Base-by-base conservation (phyloP, 108 stramenopile genomes). In the Heterococcus sp. region DNA sequence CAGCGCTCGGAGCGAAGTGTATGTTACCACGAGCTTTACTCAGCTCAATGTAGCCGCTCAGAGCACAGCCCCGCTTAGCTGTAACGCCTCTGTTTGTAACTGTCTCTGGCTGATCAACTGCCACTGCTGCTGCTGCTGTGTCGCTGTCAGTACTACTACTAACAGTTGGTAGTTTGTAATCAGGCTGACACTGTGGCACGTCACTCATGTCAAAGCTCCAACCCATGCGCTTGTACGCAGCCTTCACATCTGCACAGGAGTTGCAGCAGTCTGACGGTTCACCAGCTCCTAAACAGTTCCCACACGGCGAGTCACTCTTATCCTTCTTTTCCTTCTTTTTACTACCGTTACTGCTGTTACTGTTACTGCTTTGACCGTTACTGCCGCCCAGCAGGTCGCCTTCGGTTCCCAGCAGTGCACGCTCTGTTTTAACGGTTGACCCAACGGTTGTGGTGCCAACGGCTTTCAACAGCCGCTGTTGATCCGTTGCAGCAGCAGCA, bases 281-380 rank as follows among this genome's bases (percentile, higher is more conserved):
- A 27, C 92, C 95, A 2, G 97, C 97, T 1, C 97, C 97, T 84
- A 94, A 98, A 86, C 97, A 98, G 69, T 93, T 91, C n/a, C 96
- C 46, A 21, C 46, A 58, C 14, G 46, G 14, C 14, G 14, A 14
- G 21, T 58, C 46, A 8, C 14, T 21, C 14, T 14, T 8, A 21
- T 8, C 8, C 46, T 58, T 58, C 14, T 21, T 8, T 21, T 8
- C 46, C 46, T 8, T 21, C 46, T 8, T 21, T n/a, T n/a, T n/a
- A n/a, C n/a, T n/a, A n/a, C n/a, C n/a, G n/a, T n/a, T n/a, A n/a
- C n/a, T n/a, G n/a, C n/a, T n/a, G n/a, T n/a, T n/a, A n/a, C n/a
- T n/a, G n/a, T n/a, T n/a, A n/a, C n/a, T n/a, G n/a, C n/a, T n/a
- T n/a, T n/a, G n/a, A n/a, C n/a, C n/a, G n/a, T n/a, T n/a, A n/a